A percentile compares a stretch with the other conserved stretches of the same genome.
Evolutionary conservation across 805 yeast species (phyloP).

Genomic region (Starmerella scarabaei): DNA sequence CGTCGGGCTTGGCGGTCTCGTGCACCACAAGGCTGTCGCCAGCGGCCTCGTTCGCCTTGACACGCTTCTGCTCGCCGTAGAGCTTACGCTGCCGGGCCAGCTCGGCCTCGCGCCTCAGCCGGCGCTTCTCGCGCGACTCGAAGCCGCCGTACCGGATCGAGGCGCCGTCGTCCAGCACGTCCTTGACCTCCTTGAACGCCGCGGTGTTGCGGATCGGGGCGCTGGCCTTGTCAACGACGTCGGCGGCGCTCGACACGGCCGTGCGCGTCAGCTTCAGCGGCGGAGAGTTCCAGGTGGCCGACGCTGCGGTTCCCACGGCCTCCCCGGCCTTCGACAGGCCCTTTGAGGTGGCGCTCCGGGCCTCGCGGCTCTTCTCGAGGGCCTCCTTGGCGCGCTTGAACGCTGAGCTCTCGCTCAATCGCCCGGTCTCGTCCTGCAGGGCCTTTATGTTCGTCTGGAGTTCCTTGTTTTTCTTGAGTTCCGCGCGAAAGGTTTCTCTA

Average conservation of each 20-base stretch:
- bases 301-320: conserved; percentile 79
- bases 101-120: conserved; percentile 46
- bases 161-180: conserved; percentile 85
- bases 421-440: conserved; percentile 88
- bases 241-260: conserved; percentile 72
- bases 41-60: conserved; percentile 53
- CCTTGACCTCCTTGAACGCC: conserved; percentile 75
- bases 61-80: conserved; percentile 41
- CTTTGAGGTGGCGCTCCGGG: conserved; percentile 51
- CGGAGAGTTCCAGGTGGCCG: conserved; percentile 91
- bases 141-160: conserved; percentile 85
- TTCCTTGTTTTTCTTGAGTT: conserved; percentile 83
- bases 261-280: conserved; percentile 80
- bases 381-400: conserved; percentile 90
- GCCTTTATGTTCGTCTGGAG: conserved; percentile 88
- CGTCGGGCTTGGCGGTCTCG: conserved; percentile 61
- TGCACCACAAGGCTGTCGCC: conserved; percentile 76
- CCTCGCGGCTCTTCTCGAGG: conserved; percentile 67
- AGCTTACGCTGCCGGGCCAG: conserved; percentile 33
- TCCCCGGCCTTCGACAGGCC: conserved; percentile 83
- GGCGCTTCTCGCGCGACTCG: conserved; percentile 71
- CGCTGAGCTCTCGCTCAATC: conserved; percentile 86
- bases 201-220: conserved; percentile 90
- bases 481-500: conserved; percentile 78
- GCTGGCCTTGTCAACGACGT: conserved; percentile 63